Percentiles rank a stretch among this genome's conserved stretches.
phyloP scores from a whole-genome alignment of 208 protist species.

The Wallacemonas rigidus region DNA sequence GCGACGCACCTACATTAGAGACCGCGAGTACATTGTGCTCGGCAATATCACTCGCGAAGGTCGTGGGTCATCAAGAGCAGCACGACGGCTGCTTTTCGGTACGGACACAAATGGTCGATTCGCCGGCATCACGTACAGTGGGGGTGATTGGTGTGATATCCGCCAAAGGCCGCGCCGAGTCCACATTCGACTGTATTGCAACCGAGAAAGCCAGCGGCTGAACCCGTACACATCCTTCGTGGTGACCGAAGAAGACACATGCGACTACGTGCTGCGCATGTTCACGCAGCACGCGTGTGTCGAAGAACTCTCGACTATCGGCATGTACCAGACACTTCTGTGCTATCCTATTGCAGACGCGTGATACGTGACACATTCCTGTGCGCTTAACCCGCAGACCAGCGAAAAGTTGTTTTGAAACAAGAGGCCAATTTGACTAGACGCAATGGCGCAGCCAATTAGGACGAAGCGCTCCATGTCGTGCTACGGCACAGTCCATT shows the following conservation, averaged over 20 bases:
- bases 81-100: constrained; percentile 12
- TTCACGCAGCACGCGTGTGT: constrained; percentile 28
- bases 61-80: not conserved
- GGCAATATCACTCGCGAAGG: constrained; percentile 12
- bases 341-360: constrained; percentile 39
- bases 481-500: too few species aligned
- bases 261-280: constrained; percentile 45
- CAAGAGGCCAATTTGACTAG: too few species aligned
- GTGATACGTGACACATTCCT: not conserved
- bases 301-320: constrained; percentile 22
- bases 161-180: constrained; percentile 10
- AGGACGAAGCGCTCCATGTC: too few species aligned
- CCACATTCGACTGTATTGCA: constrained; percentile 21
- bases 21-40: not conserved
- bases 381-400: too few species aligned
- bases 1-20: not conserved
- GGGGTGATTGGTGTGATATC: constrained; percentile 24
- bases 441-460: too few species aligned
- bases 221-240: not conserved
- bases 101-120: constrained; percentile 29
- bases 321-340: constrained; percentile 27
- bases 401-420: too few species aligned
- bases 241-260: constrained; percentile 36
- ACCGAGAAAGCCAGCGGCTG: not conserved
- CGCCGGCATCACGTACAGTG: constrained; percentile 30